Base-by-base conservation (phyloP, 805 yeast species). In the Kodamaea kakaduensis region DNA sequence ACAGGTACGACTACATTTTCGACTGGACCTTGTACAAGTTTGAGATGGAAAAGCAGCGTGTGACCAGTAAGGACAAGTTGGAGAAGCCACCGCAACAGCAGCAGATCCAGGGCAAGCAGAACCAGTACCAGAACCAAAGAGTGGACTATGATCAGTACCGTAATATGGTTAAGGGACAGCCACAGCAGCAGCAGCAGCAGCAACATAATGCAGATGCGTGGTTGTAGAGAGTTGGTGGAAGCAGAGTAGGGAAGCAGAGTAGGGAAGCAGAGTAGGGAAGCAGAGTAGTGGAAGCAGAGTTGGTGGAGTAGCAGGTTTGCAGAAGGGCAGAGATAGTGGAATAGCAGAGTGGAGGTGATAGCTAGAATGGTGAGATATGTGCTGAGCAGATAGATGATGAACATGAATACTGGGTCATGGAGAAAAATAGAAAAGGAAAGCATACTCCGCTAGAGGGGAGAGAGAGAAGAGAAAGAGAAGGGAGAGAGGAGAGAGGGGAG, bases 21-120 rank as follows among this genome's bases (percentile, higher is more conserved):
- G 98, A 90, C 64, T 90, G 98, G 98, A 90, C 96, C 18, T 77
- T 88, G 43, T 84, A 81, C 66, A 84, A 84, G 58, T 81, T 76
- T 58, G 83, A 74, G 47, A 67, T 74, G 50, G 75, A 76, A 45
- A 75, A 75, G 46, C 77, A 75, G 50, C 64, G 72, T 43, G 69
- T 64, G 38, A 22, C 33, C 16, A 31, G 29, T 21, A 31, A 36
- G 23, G 40, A 36, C 9, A 35, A 35, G 31, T 18, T 30, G 14
- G 36, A 36, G 18, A 27, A 26, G 17, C 47, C 43, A 20, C 36
- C 7, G 49, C 44, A 54, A 23, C 31, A 3, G 14, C 25, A 3
- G 14, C 25, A n/a, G 20, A 16, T 23, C 18, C 36, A 7, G 17
- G 21, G 25, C 9, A 14, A 19, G 7, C 15, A 21, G 3, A 33